Base-by-base conservation (phyloP, 2,329 filamentous ascomycete species). In the Curvularia spicifera region DNA sequence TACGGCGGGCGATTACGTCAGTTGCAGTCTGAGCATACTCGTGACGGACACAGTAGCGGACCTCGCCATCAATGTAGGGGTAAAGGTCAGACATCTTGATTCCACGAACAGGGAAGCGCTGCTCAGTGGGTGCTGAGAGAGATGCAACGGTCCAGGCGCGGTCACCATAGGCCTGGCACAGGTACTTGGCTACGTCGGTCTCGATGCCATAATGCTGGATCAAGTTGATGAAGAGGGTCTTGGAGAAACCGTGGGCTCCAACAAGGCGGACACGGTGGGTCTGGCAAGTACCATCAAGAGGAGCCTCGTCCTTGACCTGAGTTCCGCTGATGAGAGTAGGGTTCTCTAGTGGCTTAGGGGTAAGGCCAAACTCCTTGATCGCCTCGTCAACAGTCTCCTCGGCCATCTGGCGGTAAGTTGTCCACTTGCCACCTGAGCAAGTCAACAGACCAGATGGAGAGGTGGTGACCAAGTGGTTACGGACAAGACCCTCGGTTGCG, bases 141-240 rank as follows among this genome's bases (percentile, higher is more conserved):
- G 91, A 86, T 8, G 91, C 93, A 22, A 97, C 92, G 15, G 90
- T 89, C 93, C 93, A 97, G 20, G 93, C 92, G 57, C 93, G 87
- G 78, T 97, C 93, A 66, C 94, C 93, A 74, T 97, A 98, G 56
- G 91, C 91, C 72, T 90, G 86, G 13, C 89, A 90, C 33, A 97
- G 84, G 78, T 97, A 93, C 79, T 92, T 91, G 44, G 93, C 93
- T 20, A 97, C 91, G 69, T 96, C 92, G 18, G 91, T 96, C 78
- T 97, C 93, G 56, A 97, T 80, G 63, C 92, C 92, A 73, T 91
- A 97, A 79, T 96, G 91, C 78, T 97, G 93, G 73, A 97, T 95
- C 35, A 97, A 82, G 78, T 94, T 93, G 82, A 97, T 97, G 81
- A 97, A 97, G 24, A 97, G 87, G 1, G 93, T 91, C 78, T 93